Conservation (phyloP, 768 basidiomycete species). For the Suillus luteus region DNA sequence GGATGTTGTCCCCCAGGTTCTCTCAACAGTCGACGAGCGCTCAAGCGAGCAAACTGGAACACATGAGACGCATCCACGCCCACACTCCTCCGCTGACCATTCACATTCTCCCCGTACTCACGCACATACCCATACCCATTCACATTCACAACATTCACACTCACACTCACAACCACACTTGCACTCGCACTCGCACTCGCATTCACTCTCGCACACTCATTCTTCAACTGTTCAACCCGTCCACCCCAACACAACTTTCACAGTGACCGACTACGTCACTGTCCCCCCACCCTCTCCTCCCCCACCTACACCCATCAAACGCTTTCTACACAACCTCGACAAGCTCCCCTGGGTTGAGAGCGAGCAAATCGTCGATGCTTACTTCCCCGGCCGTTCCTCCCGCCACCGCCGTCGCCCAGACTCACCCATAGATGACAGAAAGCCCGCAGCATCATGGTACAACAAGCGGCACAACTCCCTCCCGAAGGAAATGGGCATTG, state of each 20-base stretch:
- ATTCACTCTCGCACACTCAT: not conserved
- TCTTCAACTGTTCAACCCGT: not conserved
- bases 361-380: constrained; percentile 45
- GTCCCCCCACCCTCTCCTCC: constrained; percentile 17
- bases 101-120: not conserved
- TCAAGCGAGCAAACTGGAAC: constrained; percentile 5
- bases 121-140: not conserved
- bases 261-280: constrained; percentile 15
- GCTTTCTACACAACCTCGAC: constrained; percentile 39
- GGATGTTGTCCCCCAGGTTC: constrained; percentile 4
- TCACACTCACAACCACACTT: not conserved
- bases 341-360: constrained; percentile 46
- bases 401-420: constrained; percentile 17
- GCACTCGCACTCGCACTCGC: not conserved
- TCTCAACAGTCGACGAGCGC: constrained; percentile 9
- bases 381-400: constrained; percentile 39
- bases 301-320: constrained; percentile 37
- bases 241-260: constrained; percentile 2
- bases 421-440: constrained; percentile 15
- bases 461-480: constrained; percentile 13
- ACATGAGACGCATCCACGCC: not conserved
- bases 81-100: not conserved
- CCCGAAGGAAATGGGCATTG: constrained; percentile 20
- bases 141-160: not conserved
- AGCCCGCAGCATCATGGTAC: constrained; percentile 33